These are phyloP conservation scores for Metarhizium rileyi DNA, from an alignment of 2,329 filamentous ascomycete species.

Conservation along the genomic window DNA sequence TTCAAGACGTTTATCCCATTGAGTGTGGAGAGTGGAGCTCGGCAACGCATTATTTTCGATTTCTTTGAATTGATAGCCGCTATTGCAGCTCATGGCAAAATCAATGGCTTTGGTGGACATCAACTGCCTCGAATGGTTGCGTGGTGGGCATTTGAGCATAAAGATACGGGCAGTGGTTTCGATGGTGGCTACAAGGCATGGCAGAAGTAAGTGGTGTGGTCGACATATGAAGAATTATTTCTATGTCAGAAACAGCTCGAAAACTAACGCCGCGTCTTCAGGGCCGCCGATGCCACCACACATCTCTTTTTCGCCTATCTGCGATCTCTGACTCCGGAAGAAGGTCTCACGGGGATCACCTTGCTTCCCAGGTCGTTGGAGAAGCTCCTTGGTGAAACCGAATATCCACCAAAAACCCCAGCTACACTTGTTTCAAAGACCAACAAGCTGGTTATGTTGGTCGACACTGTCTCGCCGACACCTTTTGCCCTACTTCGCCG, in stretches of 20 bases:
- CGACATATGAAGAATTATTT: not conserved
- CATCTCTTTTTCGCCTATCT: constrained; percentile 98
- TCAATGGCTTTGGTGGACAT: constrained; percentile 82
- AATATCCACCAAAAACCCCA: constrained; percentile 80
- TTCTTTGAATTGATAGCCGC: constrained; percentile 92
- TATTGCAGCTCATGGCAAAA: constrained; percentile 85
- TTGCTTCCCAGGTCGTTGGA: constrained; percentile 84
- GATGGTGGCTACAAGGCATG: constrained; percentile 89
- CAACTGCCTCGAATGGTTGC: constrained; percentile 92
- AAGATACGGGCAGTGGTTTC: constrained; percentile 80
- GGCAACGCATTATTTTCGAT: constrained; percentile 83
- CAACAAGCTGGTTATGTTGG: constrained; percentile 91
- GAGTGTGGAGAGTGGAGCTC: constrained; percentile 77
- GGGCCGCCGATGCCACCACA: constrained; percentile 88
- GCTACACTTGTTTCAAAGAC: constrained; percentile 69
- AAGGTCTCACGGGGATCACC: constrained; percentile 68
- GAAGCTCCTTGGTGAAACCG: constrained; percentile 80
- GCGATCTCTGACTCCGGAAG: constrained; percentile 77
- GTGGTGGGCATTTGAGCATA: constrained; percentile 97
- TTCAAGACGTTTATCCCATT: constrained; percentile 96
- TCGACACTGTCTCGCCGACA: constrained; percentile 87
- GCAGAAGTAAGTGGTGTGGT: constrained; percentile 49
- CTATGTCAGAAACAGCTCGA: not conserved
- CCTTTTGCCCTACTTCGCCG: constrained; percentile 85
- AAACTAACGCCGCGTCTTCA: constrained; percentile 23